These are phyloP conservation scores for Lobosporangium transversale DNA, from an alignment of 192 early-diverging fungal genomes.

Conservation along the genomic window DNA sequence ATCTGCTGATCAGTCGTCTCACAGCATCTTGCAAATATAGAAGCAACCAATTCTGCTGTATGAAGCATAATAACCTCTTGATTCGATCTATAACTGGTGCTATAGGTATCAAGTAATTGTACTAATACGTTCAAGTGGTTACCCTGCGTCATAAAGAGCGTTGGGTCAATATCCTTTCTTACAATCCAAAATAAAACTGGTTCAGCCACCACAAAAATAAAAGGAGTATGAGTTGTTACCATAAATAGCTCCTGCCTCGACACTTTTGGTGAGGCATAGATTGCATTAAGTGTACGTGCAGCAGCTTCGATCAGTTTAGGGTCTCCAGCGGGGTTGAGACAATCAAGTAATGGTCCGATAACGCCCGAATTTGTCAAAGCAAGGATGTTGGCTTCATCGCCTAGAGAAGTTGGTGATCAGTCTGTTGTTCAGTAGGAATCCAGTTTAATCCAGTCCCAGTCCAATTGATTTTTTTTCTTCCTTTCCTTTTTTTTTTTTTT, in stretches of 20 bases:
- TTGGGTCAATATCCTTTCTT: too few species aligned
- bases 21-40: conserved; percentile 71
- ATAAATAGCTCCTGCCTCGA: conserved; percentile 60
- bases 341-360: conserved; percentile 64
- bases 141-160: too few species aligned
- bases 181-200: too few species aligned
- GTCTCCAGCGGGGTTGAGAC: conserved; percentile 47
- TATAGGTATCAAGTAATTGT: conserved; percentile 56
- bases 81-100: conserved; percentile 41
- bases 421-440: neutral
- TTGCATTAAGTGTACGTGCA: conserved; percentile 72
- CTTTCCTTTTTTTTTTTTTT: neutral
- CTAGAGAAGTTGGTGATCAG: conserved; percentile 24
- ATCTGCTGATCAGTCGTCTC: conserved; percentile 69
- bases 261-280: conserved; percentile 66
- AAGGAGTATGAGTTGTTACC: conserved; percentile 28
- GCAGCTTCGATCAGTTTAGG: conserved; percentile 72
- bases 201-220: neutral
- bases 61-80: conserved; percentile 48
- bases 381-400: conserved; percentile 69
- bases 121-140: conserved; percentile 59
- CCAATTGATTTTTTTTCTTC: too few species aligned
- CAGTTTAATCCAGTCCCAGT: neutral
- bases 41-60: conserved; percentile 72
- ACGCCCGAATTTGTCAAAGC: conserved; percentile 68